These are phyloP conservation scores for Nyssa sinensis DNA, from an alignment of 148 eudicot species.

Conservation along the genomic window DNA sequence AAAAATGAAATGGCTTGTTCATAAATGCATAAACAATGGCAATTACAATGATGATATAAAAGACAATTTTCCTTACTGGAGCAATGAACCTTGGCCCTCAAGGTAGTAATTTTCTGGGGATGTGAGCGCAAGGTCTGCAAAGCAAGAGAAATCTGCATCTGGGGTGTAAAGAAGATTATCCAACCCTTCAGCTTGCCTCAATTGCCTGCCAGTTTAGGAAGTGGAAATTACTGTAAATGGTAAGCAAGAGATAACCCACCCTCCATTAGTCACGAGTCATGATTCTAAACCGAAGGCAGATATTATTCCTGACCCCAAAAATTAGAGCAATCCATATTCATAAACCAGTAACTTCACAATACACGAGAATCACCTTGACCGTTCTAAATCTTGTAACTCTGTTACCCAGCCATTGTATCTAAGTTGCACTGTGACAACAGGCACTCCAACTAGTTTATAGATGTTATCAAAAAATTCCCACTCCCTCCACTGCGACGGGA, in stretches of 20 bases:
- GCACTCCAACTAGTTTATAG: conserved; percentile 90
- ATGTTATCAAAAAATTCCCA: conserved; percentile 78
- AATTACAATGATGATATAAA: background rate
- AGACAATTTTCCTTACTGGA: conserved; percentile 59
- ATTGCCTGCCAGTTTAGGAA: conserved; percentile 47
- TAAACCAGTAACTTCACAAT: no score
- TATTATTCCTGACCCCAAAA: background rate
- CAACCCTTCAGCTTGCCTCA: conserved; percentile 74
- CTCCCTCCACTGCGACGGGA: conserved; percentile 82
- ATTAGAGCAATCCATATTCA: background rate
- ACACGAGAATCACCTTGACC: conserved; percentile 58
- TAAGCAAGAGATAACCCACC: background rate
- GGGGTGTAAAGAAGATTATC: conserved; percentile 96
- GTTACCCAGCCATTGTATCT: conserved; percentile 99
- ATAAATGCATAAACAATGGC: background rate
- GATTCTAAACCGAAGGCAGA: conserved; percentile 2
- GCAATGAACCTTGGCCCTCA: conserved; percentile 92
- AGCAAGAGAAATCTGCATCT: conserved; percentile 99
- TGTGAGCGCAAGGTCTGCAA: conserved; percentile 93
- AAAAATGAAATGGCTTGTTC: background rate
- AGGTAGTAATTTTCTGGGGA: conserved; percentile 94
- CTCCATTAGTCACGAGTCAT: background rate
- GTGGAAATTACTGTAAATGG: conserved; percentile 1
- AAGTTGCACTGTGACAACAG: conserved; percentile 97
- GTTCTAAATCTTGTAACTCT: conserved; percentile 81